Conservation (phyloP, 371 early-diverging fungal genomes). For the Haplosporangium sp. region DNA sequence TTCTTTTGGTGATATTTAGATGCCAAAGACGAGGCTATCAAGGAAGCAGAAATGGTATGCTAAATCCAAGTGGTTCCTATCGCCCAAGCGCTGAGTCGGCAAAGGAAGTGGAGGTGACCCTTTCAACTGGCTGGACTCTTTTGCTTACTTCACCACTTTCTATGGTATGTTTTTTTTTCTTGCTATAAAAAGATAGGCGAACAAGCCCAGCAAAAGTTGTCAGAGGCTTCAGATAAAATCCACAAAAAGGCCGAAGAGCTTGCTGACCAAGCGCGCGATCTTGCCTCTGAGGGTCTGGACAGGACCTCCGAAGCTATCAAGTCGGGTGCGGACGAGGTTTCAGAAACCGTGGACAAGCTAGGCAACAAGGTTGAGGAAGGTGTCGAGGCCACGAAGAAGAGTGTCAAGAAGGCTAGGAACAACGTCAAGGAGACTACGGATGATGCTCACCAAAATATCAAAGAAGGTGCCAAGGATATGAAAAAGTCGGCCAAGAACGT, state of each 20-base stretch:
- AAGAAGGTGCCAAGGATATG: slow-evolving; percentile 15
- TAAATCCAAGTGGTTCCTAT: no score
- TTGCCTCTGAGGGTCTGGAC: slow-evolving; percentile 43
- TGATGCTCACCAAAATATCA: slow-evolving; percentile 7
- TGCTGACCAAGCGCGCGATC: slow-evolving; percentile 37
- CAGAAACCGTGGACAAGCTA: slow-evolving; percentile 15
- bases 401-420: slow-evolving; percentile 10
- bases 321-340: slow-evolving; percentile 19
- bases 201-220: slow-evolving; percentile 30
- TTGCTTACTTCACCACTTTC: background rate
- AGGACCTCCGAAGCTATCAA: slow-evolving; percentile 30
- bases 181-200: slow-evolving; percentile 25
- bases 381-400: slow-evolving; percentile 15
- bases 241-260: slow-evolving; percentile 34
- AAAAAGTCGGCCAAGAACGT: slow-evolving; percentile 5
- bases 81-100: no score
- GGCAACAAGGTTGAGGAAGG: slow-evolving; percentile 21
- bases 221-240: slow-evolving; percentile 24
- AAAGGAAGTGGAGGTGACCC: no score
- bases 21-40: slow-evolving; percentile 38
- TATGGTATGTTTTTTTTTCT: background rate
- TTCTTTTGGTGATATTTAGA: slow-evolving; percentile 5
- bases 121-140: background rate
- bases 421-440: slow-evolving; percentile 4
- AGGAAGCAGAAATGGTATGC: slow-evolving; percentile 46